These are phyloP conservation scores for Teratosphaeriaceae sp. DNA, from an alignment of 2,329 filamentous ascomycete species.

Conservation along the genomic window DNA sequence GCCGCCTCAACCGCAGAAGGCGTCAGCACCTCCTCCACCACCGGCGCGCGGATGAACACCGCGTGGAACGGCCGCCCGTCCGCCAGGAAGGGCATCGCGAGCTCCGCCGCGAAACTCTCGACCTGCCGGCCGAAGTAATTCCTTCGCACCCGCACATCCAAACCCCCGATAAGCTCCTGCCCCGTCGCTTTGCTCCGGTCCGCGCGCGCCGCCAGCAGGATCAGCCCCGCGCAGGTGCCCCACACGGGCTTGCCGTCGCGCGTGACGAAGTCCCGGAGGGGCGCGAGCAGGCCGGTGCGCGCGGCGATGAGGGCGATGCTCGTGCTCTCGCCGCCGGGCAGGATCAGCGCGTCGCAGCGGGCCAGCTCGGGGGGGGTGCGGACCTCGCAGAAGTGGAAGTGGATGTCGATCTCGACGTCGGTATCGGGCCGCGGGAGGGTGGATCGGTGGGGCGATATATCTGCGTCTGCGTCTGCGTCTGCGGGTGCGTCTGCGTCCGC, in stretches of 20 bases:
- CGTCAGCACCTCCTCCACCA: conserved; percentile 75
- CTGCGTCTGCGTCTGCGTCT: background rate
- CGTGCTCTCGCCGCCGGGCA: conserved; percentile 93
- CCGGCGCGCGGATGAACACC: conserved; percentile 90
- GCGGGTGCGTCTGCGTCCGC: background rate
- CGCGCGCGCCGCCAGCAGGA: conserved; percentile 80
- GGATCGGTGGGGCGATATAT: conserved; percentile 1
- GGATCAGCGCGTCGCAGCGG: conserved; percentile 72
- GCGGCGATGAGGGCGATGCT: conserved; percentile 84
- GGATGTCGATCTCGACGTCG: background rate
- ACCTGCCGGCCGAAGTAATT: conserved; percentile 95
- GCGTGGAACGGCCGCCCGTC: conserved; percentile 56
- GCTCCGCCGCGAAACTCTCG: conserved; percentile 76
- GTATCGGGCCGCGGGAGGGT: background rate
- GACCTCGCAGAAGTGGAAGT: conserved; percentile 68
- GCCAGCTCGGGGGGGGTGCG: conserved; percentile 66
- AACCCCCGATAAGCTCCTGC: conserved; percentile 85
- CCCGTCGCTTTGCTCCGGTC: conserved; percentile 85
- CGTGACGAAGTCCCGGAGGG: conserved; percentile 86
- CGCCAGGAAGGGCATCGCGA: conserved; percentile 67
- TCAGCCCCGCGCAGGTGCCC: conserved; percentile 94
- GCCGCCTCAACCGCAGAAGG: conserved; percentile 12
- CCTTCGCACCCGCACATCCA: conserved; percentile 83
- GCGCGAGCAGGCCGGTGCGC: conserved; percentile 73
- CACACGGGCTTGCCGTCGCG: conserved; percentile 74